phyloP scores from a whole-genome alignment of 2,329 filamentous ascomycete species.

The Pseudopithomyces maydicus region DNA sequence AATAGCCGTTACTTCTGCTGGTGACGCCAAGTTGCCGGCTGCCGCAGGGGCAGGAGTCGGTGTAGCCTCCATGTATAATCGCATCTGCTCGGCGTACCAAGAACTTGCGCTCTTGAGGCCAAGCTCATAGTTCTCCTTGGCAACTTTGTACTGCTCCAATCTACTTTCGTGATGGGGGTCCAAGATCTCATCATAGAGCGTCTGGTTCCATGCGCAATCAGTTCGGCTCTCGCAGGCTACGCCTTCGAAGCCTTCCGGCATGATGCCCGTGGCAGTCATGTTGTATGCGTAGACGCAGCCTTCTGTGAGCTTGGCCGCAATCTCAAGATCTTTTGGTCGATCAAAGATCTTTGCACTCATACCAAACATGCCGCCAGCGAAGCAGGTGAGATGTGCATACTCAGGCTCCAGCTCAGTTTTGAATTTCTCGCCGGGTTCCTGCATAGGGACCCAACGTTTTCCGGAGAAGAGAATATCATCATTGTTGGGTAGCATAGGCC shows the following conservation, averaged over 20 bases:
- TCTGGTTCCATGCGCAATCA: conserved; percentile 52
- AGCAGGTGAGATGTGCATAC: conserved; percentile 70
- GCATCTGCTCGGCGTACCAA: conserved; percentile 34
- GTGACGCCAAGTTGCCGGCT: conserved; percentile 9
- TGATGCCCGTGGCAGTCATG: conserved; percentile 62
- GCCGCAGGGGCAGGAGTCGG: conserved; percentile 17
- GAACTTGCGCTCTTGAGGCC: conserved; percentile 38
- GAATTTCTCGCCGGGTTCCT: conserved; percentile 24
- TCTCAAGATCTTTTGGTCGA: conserved; percentile 58
- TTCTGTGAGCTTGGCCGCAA: conserved; percentile 63
- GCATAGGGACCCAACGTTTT: conserved; percentile 40
- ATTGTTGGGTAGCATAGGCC: conserved; percentile 55
- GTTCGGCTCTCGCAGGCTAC: conserved; percentile 52
- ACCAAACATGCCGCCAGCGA: conserved; percentile 72
- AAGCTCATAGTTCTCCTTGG: conserved; percentile 43
- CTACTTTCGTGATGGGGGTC: conserved; percentile 41
- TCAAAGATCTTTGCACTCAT: conserved; percentile 68
- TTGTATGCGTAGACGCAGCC: conserved; percentile 69
- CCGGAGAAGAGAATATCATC: conserved; percentile 52
- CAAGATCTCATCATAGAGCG: conserved; percentile 48
- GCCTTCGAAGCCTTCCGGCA: conserved; percentile 64
- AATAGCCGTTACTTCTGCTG: conserved; percentile 20
- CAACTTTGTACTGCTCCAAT: conserved; percentile 28
- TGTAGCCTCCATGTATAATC: conserved; percentile 24
- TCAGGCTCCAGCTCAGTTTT: conserved; percentile 39